These are phyloP conservation scores for Fusarium devonianum DNA, from an alignment of 2,329 filamentous ascomycete genomes.

Conservation along the genomic window DNA sequence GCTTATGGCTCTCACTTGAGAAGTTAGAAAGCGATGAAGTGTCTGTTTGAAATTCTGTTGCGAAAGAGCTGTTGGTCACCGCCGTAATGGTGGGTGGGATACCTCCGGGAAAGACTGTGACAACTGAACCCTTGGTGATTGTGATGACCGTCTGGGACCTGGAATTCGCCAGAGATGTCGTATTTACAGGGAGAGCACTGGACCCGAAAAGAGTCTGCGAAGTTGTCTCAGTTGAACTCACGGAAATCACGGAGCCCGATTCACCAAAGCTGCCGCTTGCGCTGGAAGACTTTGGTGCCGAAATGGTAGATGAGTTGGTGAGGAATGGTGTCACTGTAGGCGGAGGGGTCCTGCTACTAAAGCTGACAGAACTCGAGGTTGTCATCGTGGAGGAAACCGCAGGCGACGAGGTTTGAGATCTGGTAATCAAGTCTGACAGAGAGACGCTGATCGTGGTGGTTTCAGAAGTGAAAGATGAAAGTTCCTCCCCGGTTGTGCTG, in stretches of 20 bases:
- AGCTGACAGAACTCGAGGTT: slow-evolving; percentile 1
- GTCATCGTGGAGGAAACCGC: not conserved
- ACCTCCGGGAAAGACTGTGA: slow-evolving; percentile 30
- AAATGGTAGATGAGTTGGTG: slow-evolving; percentile 10
- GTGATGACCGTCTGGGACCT: slow-evolving; percentile 16
- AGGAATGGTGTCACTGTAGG: not conserved
- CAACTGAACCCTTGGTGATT: slow-evolving; percentile 15
- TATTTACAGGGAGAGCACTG: slow-evolving; percentile 11
- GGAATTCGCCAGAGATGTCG: slow-evolving; percentile 2
- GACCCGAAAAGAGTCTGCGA: slow-evolving; percentile 11
- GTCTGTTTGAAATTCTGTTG: slow-evolving; percentile 11
- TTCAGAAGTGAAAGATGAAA: not conserved
- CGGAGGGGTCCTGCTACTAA: not conserved
- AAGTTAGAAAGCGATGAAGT: slow-evolving; percentile 7
- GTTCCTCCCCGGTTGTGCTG: not conserved
- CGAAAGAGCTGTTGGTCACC: slow-evolving; percentile 6
- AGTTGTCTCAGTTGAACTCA: not conserved
- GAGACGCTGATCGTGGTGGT: not conserved
- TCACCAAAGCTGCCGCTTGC: not conserved
- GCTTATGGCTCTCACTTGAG: slow-evolving; percentile 2
- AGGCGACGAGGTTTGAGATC: slow-evolving; percentile 1
- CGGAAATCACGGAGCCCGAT: slow-evolving; percentile 3
- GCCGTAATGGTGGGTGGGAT: slow-evolving; percentile 9
- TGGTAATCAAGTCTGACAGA: slow-evolving; percentile 1
- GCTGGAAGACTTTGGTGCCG: not conserved